Base-by-base conservation (phyloP, 208 protist genomes). In the Herpetomonas muscarum region DNA sequence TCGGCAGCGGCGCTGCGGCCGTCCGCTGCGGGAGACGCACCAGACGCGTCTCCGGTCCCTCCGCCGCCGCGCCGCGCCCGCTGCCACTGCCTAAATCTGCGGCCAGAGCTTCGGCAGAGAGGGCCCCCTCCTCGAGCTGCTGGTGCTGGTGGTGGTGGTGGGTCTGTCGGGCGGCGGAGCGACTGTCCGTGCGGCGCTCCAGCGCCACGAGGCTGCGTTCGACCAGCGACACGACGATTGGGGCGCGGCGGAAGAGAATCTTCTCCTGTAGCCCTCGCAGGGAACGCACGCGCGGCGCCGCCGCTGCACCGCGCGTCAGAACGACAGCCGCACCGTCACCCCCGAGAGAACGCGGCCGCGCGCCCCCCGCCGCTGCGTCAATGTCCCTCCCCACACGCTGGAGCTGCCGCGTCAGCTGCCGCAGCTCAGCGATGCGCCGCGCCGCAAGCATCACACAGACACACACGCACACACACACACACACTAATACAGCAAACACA, bases 151-250 rank as follows among this genome's bases (percentile, higher is more conserved):
- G 5, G 24, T 49, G 55, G 1, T 19, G 29, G 1, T 21, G 17
- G 30, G 25, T 25, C 13, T 36, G 29, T 4, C 46, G 28, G 24
- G 25, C 6, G 31, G 10, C 17, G 24, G 37, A n/a, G n/a, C n/a
- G n/a, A n/a, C 12, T 34, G n/a, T 9, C 12, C 1, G 47, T 36
- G 36, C 49, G 56, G 50, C 55, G 53, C 19, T 66, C 61, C 24
- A 73, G 25, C 15, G 52, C 48, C 36, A 61, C 26, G 49, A 87
- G 57, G 54, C 70, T 82, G 17, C 85, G 72, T 54, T 92, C 85
- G 36, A 92, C 44, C 50, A 90, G 77, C 1, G 85, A 92, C 29
- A 92, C 54, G 5, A 70, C 56, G 17, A 92, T 52, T 15, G 85
- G 85, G 9, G 81, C 70, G n/a, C 67, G 62, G 21, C 85, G 81